Conservation (phyloP, 2,329 filamentous ascomycete genomes). For the Phyllosticta ampelicida region DNA sequence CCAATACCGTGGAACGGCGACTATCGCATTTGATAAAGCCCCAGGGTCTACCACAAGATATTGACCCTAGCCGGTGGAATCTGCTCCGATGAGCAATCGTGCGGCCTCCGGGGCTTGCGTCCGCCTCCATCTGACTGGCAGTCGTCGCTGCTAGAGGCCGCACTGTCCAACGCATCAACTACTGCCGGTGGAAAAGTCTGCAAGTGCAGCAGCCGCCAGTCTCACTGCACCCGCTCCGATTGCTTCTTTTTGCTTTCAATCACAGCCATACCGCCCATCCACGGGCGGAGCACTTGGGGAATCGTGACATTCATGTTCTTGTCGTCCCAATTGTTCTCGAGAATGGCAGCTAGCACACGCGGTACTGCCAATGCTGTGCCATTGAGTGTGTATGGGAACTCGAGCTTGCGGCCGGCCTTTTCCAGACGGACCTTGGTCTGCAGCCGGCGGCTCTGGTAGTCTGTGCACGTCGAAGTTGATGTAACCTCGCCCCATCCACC, state of each 20-base stretch:
- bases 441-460: slow-evolving; percentile 82
- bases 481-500: slow-evolving; percentile 90
- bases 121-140: background rate
- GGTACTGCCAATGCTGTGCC: slow-evolving; percentile 90
- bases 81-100: background rate
- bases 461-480: slow-evolving; percentile 80
- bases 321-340: slow-evolving; percentile 88
- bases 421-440: slow-evolving; percentile 57
- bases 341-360: slow-evolving; percentile 72
- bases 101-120: background rate
- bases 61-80: background rate
- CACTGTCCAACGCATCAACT: background rate
- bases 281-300: slow-evolving; percentile 68
- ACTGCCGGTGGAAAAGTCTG: background rate
- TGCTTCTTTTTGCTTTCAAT: slow-evolving; percentile 17
- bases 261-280: slow-evolving; percentile 54
- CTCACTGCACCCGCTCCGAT: background rate
- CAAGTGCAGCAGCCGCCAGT: background rate
- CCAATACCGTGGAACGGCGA: background rate
- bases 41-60: background rate
- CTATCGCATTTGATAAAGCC: background rate
- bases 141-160: background rate
- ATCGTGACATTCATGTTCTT: slow-evolving; percentile 54
- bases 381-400: slow-evolving; percentile 84
- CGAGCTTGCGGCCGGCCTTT: slow-evolving; percentile 39